Conservation (phyloP, 1,139 yeast species). For the Hemisphaericaspora xylofermentans region DNA sequence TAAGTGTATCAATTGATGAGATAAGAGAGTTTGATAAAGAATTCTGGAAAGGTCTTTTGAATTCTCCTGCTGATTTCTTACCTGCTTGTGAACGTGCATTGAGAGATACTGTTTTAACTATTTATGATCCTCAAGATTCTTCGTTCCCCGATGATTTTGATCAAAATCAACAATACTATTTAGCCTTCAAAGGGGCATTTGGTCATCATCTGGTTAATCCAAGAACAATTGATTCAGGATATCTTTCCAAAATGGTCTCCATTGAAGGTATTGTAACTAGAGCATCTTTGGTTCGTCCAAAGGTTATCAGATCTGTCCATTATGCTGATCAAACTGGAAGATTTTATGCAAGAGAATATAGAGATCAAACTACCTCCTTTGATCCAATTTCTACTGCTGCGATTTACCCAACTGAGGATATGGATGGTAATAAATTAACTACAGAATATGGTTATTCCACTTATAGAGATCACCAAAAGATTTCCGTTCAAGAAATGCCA, state of each 20-base stretch:
- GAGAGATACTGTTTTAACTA: slow-evolving; percentile 72
- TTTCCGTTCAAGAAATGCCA: slow-evolving; percentile 96
- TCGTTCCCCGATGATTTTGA: slow-evolving; percentile 49
- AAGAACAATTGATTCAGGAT: slow-evolving; percentile 75
- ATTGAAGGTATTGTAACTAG: slow-evolving; percentile 95
- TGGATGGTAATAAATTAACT: slow-evolving; percentile 80
- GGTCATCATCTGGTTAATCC: slow-evolving; percentile 89
- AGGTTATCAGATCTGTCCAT: slow-evolving; percentile 88
- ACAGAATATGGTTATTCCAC: slow-evolving; percentile 95
- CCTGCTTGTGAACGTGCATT: slow-evolving; percentile 92
- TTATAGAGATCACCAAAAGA: slow-evolving; percentile 90
- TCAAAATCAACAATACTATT: slow-evolving; percentile 65
- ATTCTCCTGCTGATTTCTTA: slow-evolving; percentile 76
- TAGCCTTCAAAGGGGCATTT: slow-evolving; percentile 88
- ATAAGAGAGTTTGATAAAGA: slow-evolving; percentile 78
- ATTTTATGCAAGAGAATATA: slow-evolving; percentile 87
- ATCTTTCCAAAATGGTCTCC: slow-evolving; percentile 78
- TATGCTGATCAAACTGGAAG: slow-evolving; percentile 82
- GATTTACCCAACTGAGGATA: slow-evolving; percentile 90
- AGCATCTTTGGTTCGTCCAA: slow-evolving; percentile 91
- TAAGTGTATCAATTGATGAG: slow-evolving; percentile 81
- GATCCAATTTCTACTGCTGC: slow-evolving; percentile 85
- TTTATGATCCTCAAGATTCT: slow-evolving; percentile 56
- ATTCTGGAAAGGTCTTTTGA: slow-evolving; percentile 76
- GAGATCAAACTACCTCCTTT: slow-evolving; percentile 90